Percentiles rank a stretch among this genome's conserved stretches.
Evolutionary conservation across 2,329 filamentous ascomycete species (phyloP).

Genomic region (Penicillium sp.): DNA sequence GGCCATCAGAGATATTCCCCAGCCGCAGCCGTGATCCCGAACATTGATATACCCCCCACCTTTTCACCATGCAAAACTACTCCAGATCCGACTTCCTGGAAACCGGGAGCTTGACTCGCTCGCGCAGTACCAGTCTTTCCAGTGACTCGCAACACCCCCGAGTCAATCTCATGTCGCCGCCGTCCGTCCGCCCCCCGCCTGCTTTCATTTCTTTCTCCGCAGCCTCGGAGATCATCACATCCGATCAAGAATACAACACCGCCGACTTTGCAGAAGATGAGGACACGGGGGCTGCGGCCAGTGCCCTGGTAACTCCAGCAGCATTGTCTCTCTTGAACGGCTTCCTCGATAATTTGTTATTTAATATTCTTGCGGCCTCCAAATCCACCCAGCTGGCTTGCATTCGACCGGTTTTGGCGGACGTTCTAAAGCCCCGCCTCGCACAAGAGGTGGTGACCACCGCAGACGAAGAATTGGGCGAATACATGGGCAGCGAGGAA

Average conservation of each 20-base stretch:
- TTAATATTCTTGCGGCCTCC: constrained; percentile 80
- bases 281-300: constrained; percentile 64
- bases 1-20: background rate
- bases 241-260: constrained; percentile 76
- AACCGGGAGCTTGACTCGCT: constrained; percentile 31
- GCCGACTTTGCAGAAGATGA: constrained; percentile 69
- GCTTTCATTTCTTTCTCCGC: constrained; percentile 86
- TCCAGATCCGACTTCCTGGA: constrained; percentile 34
- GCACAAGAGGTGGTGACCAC: constrained; percentile 80
- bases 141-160: constrained; percentile 37
- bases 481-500: constrained; percentile 78
- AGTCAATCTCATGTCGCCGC: constrained; percentile 60
- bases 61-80: constrained; percentile 31
- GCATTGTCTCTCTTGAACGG: constrained; percentile 81
- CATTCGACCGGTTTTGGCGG: constrained; percentile 77
- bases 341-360: constrained; percentile 91
- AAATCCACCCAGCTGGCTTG: constrained; percentile 74
- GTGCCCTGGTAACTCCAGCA: constrained; percentile 69
- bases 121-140: constrained; percentile 42
- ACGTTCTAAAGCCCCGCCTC: constrained; percentile 85
- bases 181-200: constrained; percentile 72
- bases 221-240: constrained; percentile 87
- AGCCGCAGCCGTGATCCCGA: background rate
- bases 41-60: constrained; percentile 5
- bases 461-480: constrained; percentile 81